Percentiles rank a stretch among this genome's conserved stretches.
These are phyloP conservation scores for Panicum miliaceum DNA, from an alignment of 176 grass and related monocot genomes.

Conservation along the genomic window DNA sequence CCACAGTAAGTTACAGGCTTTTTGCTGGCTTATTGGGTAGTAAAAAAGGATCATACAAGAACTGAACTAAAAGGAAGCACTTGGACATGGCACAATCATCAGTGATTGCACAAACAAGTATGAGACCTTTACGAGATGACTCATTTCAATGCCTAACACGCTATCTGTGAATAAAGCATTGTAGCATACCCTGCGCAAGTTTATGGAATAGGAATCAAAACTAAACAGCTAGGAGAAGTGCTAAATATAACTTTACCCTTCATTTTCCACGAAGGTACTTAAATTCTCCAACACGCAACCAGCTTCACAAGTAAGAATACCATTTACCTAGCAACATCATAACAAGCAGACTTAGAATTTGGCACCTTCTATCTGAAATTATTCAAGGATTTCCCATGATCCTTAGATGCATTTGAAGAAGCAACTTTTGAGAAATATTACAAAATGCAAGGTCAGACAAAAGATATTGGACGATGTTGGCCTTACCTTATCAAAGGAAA, in stretches of 20 bases:
- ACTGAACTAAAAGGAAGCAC: not conserved
- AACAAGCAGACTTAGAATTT: slow-evolving; percentile 47
- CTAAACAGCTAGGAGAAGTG: not conserved
- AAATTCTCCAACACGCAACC: slow-evolving; percentile 94
- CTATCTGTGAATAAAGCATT: slow-evolving; percentile 27
- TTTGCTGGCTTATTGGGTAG: not conserved
- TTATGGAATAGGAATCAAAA: not conserved
- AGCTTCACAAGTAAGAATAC: slow-evolving; percentile 94
- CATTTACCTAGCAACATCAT: slow-evolving; percentile 80
- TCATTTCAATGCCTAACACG: slow-evolving; percentile 6
- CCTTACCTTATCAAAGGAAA: slow-evolving; percentile 84
- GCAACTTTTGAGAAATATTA: not conserved
- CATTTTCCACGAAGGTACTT: slow-evolving; percentile 78
- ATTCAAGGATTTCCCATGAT: slow-evolving; percentile 12
- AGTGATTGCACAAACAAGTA: slow-evolving; percentile 5
- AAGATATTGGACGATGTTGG: slow-evolving; percentile 37
- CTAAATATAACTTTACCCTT: slow-evolving; percentile 68
- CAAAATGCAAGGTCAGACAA: slow-evolving; percentile 37
- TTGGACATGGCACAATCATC: slow-evolving; percentile 18
- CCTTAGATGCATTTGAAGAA: slow-evolving; percentile 32
- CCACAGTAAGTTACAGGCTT: not conserved
- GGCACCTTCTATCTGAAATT: slow-evolving; percentile 28
- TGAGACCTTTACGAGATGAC: slow-evolving; percentile 11
- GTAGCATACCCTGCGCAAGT: not conserved
- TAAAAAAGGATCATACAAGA: not conserved